These are phyloP conservation scores for Ceratobasidium sp. DNA, from an alignment of 1,284 basidiomycete genomes.

Conservation along the genomic window DNA sequence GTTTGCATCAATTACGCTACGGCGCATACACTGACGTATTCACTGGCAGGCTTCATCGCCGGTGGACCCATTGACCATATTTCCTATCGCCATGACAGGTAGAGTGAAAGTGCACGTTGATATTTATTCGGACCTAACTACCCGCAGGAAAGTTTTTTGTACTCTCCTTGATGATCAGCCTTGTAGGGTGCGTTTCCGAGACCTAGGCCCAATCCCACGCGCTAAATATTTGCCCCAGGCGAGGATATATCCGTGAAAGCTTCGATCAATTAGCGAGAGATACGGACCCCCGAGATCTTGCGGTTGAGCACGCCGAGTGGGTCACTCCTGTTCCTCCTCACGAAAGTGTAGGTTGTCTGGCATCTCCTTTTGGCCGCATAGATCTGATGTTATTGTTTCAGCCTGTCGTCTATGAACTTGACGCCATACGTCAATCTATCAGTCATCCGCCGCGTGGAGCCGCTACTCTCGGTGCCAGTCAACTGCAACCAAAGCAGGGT, in stretches of 20 bases:
- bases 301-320: neutral
- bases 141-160: conserved; percentile 28
- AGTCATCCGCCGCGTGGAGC: neutral
- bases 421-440: neutral
- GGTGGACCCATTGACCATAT: conserved; percentile 5
- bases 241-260: conserved; percentile 36
- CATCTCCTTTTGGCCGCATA: neutral
- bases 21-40: conserved; percentile 1
- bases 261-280: conserved; percentile 1
- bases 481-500: neutral
- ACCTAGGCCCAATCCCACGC: neutral
- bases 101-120: neutral
- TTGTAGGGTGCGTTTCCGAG: conserved; percentile 19
- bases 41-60: neutral
- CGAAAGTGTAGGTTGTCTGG: neutral
- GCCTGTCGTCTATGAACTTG: conserved; percentile 3
- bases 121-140: neutral
- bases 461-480: neutral
- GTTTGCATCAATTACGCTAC: neutral
- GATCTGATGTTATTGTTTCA: neutral
- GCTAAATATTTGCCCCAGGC: neutral
- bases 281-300: neutral
- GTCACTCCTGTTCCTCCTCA: neutral
- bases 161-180: conserved; percentile 37
- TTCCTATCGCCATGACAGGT: conserved; percentile 16